Base-by-base conservation (phyloP, 1,139 yeast genomes). In the Candida dubliniensis region DNA sequence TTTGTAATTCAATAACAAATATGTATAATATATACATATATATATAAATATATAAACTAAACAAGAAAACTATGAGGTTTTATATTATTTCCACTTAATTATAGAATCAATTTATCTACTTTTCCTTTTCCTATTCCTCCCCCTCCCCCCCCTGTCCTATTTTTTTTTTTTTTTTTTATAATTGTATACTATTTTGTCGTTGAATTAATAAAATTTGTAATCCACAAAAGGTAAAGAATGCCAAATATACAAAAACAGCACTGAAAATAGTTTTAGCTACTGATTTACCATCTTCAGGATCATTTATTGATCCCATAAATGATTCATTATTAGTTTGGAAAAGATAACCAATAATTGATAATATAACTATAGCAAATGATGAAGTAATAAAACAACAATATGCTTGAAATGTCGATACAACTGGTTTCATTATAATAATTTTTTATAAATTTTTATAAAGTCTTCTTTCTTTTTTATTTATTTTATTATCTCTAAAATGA, bases 371-470 rank as follows among this genome's bases (percentile, higher is more conserved):
- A 47, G 95, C 99, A 63, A 91, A 91, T 25, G 93, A 88, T 43
- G 97, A 90, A 45, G 93, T 74, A 40, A 93, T 77, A 43, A 98
- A 93, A 65, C 99, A 93, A 66, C 88, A 89, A 87, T 96, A 93
- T 32, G 99, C 98, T 61, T 86, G 81, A 36, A 84, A 89, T 44
- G 93, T 74, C 15, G 70, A 64, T 31, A 67, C 71, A 36, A 67
- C 69, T 40, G 72, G 60, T 47, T 67, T 67, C 71, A 67, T 67
- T n/a, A 31, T 23, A 10, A 34, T 34, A 10, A 10, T 34, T 34
- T n/a, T n/a, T n/a, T n/a, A n/a, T n/a, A n/a, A n/a, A n/a, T n/a
- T 26, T 26, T 26, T 26, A 26, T 8, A 26, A 26, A 10, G 29
- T 26, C 10, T 8, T 8, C 29, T 26, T 8, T 10, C 10, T 26